Evolutionary conservation across 306 rosid genomes (phyloP), one percentile per base, ranked within the genome.

Genomic region (Lablab purpureus): DNA sequence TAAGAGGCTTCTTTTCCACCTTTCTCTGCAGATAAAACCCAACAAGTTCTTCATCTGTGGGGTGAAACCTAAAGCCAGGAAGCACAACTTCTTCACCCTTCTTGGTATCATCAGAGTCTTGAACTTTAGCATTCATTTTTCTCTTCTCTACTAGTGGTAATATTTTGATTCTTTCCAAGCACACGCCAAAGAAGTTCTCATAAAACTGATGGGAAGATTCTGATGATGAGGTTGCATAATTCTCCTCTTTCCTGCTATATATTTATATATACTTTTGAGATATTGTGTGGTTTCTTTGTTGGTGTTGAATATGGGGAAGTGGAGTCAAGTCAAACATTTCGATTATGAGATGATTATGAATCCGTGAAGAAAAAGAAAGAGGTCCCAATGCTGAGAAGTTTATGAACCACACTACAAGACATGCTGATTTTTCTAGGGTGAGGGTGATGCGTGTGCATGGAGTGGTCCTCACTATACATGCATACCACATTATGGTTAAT

Each of bases 11-110:
- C 76, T 89, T 89, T 65, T 92, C 88, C 41, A 94, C 97, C 75
- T 92, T 94, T 60, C 93, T 40, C 19, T 47, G 62, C 10, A 94
- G 79, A 85, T 92, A 94, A 88, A 92, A 94, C 54, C 97, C 95
- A 25, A 94, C 92, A 77, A 94, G 98, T 71, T 94, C 98, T 78
- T 94, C 97, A 47, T 94, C 97, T 0, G 98, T 94, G 10, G 98
- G 98, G 63, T 94, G 93, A 77, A 94, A 94, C 58, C 98, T 89
- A 67, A 89, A 94, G 60, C 98, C 98, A 3, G 98, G 98, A 84
- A 91, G 97, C 34, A 63, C 83, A 63, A 60, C 87, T 72, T 86
- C 91, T 28, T 86, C 88, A 17, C 81, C 84, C 5, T 68, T 68
- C 14, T 68, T 47, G 7, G 63, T 34, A 7, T 66, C 54, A 32